phyloP scores from a whole-genome alignment of 225 moss, liverwort and hornwort species.

The Pseudisothecium myosuroides region DNA sequence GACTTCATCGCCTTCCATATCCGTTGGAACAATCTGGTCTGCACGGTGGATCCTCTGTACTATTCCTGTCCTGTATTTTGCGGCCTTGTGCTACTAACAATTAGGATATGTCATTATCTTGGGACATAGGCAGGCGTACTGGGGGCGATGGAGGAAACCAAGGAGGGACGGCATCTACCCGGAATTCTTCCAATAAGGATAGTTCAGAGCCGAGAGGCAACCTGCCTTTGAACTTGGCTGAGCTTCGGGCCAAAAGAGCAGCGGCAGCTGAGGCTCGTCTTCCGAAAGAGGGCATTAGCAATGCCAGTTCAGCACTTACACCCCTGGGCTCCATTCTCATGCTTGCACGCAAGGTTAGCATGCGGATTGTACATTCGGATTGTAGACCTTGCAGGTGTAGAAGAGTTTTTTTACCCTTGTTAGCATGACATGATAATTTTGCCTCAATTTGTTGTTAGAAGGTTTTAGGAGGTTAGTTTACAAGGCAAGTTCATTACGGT shows the following conservation, averaged over 20 bases:
- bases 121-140: constrained; percentile 69
- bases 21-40: not conserved
- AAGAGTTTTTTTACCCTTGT: not conserved
- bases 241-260: constrained; percentile 72
- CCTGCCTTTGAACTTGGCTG: constrained; percentile 62
- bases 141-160: constrained; percentile 50
- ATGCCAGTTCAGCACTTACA: constrained; percentile 53
- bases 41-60: not conserved
- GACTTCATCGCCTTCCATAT: not conserved
- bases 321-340: constrained; percentile 80
- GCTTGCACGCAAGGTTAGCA: constrained; percentile 71
- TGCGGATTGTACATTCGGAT: not conserved
- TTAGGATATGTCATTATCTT: not conserved
- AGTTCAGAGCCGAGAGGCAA: constrained; percentile 6
- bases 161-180: constrained; percentile 9
- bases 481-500: not conserved
- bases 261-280: constrained; percentile 87
- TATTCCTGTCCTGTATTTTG: not conserved
- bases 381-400: not conserved
- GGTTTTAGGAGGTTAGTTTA: not conserved
- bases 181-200: constrained; percentile 1
- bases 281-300: constrained; percentile 36
- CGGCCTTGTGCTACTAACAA: not conserved
- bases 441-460: not conserved
- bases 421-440: not conserved